These are phyloP conservation scores for Iberis pinnata DNA, from an alignment of 345 rosid genomes.

Conservation along the genomic window DNA sequence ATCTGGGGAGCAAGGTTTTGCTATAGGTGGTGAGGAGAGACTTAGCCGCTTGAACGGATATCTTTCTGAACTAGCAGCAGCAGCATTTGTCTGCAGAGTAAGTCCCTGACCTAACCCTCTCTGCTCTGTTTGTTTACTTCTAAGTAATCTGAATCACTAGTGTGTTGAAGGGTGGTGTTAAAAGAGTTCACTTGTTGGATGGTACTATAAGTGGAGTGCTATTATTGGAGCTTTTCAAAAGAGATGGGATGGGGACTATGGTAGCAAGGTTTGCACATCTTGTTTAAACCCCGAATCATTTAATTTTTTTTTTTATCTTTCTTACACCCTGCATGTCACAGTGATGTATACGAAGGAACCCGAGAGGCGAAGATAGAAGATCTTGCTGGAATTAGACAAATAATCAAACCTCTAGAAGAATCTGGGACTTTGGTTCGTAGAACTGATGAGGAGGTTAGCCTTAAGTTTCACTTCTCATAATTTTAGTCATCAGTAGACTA, in stretches of 20 bases:
- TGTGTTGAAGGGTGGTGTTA: conserved; percentile 66
- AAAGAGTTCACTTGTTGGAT: conserved; percentile 92
- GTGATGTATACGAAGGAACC: conserved; percentile 92
- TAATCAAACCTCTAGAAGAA: conserved; percentile 67
- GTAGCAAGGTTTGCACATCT: conserved; percentile 69
- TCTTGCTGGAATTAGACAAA: conserved; percentile 62
- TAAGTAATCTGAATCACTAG: background rate
- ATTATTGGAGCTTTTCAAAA: conserved; percentile 76
- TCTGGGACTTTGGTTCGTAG: conserved; percentile 60
- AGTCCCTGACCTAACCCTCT: conserved; percentile 20
- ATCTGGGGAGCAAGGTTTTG: conserved; percentile 81
- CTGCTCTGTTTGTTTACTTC: background rate
- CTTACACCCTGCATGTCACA: conserved; percentile 24
- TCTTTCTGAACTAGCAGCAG: conserved; percentile 89
- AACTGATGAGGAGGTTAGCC: conserved; percentile 67
- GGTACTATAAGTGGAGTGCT: conserved; percentile 83
- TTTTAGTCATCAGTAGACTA: background rate
- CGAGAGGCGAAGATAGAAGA: conserved; percentile 66
- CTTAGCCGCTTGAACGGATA: conserved; percentile 69
- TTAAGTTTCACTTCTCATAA: background rate
- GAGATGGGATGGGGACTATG: conserved; percentile 99
- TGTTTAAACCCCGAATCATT: background rate
- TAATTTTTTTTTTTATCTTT: background rate
- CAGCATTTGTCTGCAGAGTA: conserved; percentile 93
- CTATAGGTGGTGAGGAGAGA: conserved; percentile 86